Evolutionary conservation across 2,329 filamentous ascomycete species (phyloP).

Genomic region (Diaporthe vexans): DNA sequence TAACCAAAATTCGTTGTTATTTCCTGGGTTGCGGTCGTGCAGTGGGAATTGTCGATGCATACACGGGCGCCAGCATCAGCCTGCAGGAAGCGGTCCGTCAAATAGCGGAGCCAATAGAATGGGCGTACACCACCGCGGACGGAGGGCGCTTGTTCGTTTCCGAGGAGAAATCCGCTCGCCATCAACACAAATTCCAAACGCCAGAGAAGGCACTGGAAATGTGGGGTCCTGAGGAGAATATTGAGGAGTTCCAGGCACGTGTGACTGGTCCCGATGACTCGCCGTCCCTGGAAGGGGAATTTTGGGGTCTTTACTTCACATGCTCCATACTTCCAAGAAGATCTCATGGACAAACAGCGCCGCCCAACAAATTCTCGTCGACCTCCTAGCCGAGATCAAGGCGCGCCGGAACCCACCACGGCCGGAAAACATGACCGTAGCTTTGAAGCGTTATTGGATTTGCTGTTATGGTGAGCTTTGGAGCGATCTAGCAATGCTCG

Average conservation of each 20-base stretch:
- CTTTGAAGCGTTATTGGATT: conserved; percentile 6
- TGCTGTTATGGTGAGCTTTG: not conserved
- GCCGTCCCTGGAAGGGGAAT: conserved; percentile 35
- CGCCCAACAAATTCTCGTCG: conserved; percentile 40
- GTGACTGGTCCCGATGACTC: conserved; percentile 7
- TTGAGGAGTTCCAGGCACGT: not conserved
- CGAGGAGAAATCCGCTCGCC: not conserved
- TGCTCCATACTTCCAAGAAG: conserved; percentile 44
- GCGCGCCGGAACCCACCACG: conserved; percentile 40
- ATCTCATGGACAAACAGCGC: conserved; percentile 40
- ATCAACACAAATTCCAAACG: not conserved
- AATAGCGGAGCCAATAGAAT: conserved; percentile 32
- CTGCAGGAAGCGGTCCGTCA: not conserved
- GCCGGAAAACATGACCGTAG: conserved; percentile 27
- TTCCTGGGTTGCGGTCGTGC: conserved; percentile 12
- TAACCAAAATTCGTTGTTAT: conserved; percentile 16
- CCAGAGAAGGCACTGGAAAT: conserved; percentile 22
- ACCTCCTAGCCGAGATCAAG: conserved; percentile 40
- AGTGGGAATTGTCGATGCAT: conserved; percentile 21
- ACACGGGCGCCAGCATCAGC: not conserved
- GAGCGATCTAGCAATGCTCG: conserved; percentile 26
- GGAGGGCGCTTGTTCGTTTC: conserved; percentile 29
- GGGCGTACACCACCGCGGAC: conserved; percentile 29
- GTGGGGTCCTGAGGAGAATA: conserved; percentile 27
- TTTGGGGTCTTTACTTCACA: conserved; percentile 44